These are phyloP conservation scores for Escovopsis sp. DNA, from an alignment of 2,329 filamentous ascomycete species.

Conservation along the genomic window DNA sequence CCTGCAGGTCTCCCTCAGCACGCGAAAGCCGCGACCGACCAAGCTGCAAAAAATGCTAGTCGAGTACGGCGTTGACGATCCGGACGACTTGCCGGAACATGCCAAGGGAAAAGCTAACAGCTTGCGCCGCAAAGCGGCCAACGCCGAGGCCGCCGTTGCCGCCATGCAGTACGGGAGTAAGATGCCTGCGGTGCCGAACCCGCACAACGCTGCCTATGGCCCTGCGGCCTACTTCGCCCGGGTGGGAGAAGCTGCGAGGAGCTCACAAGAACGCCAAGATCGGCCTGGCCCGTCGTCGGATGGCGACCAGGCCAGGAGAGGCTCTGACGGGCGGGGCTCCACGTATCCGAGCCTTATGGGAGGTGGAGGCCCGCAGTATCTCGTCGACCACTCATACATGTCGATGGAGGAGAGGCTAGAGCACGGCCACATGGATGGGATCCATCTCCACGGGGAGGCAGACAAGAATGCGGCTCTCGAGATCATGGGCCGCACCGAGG, in stretches of 20 bases:
- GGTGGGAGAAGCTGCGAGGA: slow-evolving; percentile 6
- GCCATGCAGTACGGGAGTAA: slow-evolving; percentile 10
- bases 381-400: slow-evolving; percentile 24
- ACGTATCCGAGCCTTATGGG: slow-evolving; percentile 31
- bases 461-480: slow-evolving; percentile 37
- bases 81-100: slow-evolving; percentile 75
- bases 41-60: slow-evolving; percentile 93
- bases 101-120: slow-evolving; percentile 65
- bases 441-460: slow-evolving; percentile 30
- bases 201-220: slow-evolving; percentile 11
- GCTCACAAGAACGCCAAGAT: slow-evolving; percentile 16
- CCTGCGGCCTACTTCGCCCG: slow-evolving; percentile 13
- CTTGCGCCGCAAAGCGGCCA: slow-evolving; percentile 55
- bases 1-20: slow-evolving; percentile 76
- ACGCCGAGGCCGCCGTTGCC: slow-evolving; percentile 36
- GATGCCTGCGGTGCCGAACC: slow-evolving; percentile 8
- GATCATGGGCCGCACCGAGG: slow-evolving; percentile 34
- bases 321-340: slow-evolving; percentile 26
- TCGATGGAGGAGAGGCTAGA: slow-evolving; percentile 38
- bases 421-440: slow-evolving; percentile 28
- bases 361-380: slow-evolving; percentile 26
- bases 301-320: slow-evolving; percentile 17
- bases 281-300: slow-evolving; percentile 12
- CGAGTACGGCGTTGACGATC: slow-evolving; percentile 75
- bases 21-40: slow-evolving; percentile 86